Evolutionary conservation across 2,329 filamentous ascomycete species (phyloP).

Genomic region (Cladophialophora exuberans): DNA sequence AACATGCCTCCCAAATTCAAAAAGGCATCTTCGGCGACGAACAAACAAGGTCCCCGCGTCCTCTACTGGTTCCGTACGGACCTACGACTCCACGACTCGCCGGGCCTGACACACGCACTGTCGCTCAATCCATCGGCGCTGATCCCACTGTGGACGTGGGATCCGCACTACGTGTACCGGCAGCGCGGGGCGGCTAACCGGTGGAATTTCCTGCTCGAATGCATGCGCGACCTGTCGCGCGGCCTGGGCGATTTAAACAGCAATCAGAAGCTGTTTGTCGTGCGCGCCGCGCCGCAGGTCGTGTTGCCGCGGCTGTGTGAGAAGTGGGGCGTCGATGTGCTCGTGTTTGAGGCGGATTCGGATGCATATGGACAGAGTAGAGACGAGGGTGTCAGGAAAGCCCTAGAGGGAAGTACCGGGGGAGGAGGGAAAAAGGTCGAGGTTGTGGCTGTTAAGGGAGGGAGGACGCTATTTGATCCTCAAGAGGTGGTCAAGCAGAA

Average conservation of each 20-base stretch:
- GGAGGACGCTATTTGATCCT: conserved; percentile 74
- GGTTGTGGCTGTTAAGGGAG: conserved; percentile 62
- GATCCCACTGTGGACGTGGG: conserved; percentile 80
- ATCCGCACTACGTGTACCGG: conserved; percentile 77
- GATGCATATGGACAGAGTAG: conserved; percentile 71
- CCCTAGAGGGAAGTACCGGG: conserved; percentile 67
- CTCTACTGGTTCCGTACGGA: conserved; percentile 82
- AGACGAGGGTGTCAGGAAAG: conserved; percentile 61
- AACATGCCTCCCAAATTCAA: conserved; percentile 27
- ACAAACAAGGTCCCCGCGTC: conserved; percentile 51
- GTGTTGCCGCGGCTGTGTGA: conserved; percentile 73
- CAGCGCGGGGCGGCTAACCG: conserved; percentile 71
- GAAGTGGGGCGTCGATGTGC: conserved; percentile 72
- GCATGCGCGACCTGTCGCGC: conserved; percentile 69
- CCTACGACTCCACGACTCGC: conserved; percentile 75
- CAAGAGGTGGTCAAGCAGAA: conserved; percentile 70
- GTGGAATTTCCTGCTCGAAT: conserved; percentile 75
- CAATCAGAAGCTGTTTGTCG: conserved; percentile 71
- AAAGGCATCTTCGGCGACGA: background rate
- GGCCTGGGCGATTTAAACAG: conserved; percentile 69
- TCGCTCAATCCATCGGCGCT: conserved; percentile 69
- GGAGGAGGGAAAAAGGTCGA: too few species aligned
- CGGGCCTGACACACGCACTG: conserved; percentile 71
- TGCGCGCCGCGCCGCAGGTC: conserved; percentile 65
- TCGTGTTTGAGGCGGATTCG: conserved; percentile 79